Percentiles rank a stretch among this genome's conserved stretches.
Evolutionary conservation across 331 rosid genomes (phyloP).

Genomic region (Malus hybrid): DNA sequence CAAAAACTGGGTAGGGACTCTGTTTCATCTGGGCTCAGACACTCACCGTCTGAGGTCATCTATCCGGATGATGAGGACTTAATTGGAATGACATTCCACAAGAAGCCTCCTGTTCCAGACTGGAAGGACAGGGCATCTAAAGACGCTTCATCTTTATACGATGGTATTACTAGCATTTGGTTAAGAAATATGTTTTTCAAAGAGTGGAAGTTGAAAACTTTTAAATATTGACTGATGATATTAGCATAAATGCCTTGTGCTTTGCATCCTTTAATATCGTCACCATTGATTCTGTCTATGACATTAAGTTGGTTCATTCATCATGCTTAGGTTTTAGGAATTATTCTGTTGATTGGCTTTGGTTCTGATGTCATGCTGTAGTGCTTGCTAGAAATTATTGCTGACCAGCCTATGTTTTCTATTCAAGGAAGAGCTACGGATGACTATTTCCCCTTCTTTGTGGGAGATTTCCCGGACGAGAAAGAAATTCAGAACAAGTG

Average conservation of each 20-base stretch:
- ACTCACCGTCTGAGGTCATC: constrained; percentile 13
- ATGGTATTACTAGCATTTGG: background rate
- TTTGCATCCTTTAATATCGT: background rate
- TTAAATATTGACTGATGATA: background rate
- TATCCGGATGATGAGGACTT: constrained; percentile 19
- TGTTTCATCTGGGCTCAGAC: constrained; percentile 18
- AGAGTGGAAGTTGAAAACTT: background rate
- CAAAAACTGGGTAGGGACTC: constrained; percentile 23
- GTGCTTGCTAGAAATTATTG: constrained; percentile 18
- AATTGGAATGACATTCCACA: constrained; percentile 34
- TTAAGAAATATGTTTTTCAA: background rate
- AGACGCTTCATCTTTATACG: constrained; percentile 8
- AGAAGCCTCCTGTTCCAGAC: constrained; percentile 30
- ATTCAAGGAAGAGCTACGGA: constrained; percentile 44
- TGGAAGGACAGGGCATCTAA: constrained; percentile 24
- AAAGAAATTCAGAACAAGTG: constrained; percentile 20
- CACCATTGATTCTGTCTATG: background rate
- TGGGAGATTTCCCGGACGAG: constrained; percentile 25
- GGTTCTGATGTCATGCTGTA: background rate
- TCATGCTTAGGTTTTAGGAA: background rate
- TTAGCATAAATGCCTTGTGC: background rate
- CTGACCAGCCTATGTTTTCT: constrained; percentile 21
- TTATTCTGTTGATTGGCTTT: background rate
- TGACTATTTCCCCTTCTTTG: constrained; percentile 53
- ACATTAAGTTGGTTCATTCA: background rate